phyloP scores from a whole-genome alignment of 805 yeast species.

The Saccharomyces cerevisiae region DNA sequence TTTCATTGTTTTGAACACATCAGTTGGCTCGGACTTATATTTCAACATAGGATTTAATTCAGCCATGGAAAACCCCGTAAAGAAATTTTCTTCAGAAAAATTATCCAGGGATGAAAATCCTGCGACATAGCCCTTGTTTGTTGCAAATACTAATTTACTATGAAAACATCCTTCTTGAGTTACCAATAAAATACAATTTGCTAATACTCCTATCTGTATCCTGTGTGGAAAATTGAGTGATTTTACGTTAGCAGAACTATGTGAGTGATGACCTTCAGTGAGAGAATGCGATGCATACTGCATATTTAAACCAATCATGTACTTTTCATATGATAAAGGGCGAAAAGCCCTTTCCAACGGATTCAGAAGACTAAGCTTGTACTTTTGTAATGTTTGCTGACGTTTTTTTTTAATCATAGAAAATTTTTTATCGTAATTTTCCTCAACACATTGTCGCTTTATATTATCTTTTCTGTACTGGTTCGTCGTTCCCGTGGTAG shows the following conservation, averaged over 20 bases:
- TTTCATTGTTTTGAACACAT: neutral
- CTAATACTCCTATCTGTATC: neutral
- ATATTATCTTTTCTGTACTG: neutral
- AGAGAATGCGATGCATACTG: neutral
- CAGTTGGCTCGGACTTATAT: neutral
- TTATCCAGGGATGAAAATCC: neutral
- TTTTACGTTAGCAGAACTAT: neutral
- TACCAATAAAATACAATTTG: neutral
- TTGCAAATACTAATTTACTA: neutral
- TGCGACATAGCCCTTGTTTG: neutral
- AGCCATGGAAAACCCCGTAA: neutral
- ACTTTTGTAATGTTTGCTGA: neutral
- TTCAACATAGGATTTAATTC: neutral
- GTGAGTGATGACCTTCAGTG: neutral
- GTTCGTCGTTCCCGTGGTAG: neutral
- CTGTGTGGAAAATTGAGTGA: neutral
- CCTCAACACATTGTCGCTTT: conserved; percentile 7
- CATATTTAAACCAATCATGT: neutral
- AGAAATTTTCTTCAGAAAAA: neutral
- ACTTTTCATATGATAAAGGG: neutral
- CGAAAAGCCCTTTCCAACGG: conserved; percentile 6
- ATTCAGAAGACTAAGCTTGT: conserved; percentile 1
- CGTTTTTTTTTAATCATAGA: conserved; percentile 1
- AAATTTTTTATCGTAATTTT: neutral
- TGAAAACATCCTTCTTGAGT: neutral